Percentiles rank a stretch among this genome's conserved stretches.
Conservation (phyloP, 2,329 filamentous ascomycete species). For the Trichoderma endophyticum region DNA sequence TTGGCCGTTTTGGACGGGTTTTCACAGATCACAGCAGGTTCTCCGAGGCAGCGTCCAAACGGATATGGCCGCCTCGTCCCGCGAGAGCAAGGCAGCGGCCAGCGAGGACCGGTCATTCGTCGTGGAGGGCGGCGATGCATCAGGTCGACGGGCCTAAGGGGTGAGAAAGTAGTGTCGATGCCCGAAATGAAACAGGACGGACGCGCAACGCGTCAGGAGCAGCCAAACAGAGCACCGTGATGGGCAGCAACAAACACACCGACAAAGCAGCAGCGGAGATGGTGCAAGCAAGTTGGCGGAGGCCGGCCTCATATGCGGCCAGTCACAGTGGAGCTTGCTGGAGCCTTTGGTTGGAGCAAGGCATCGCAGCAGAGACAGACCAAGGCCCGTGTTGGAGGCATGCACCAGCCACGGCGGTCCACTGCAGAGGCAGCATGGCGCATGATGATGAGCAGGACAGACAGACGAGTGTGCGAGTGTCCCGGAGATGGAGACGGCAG, state of each 20-base stretch:
- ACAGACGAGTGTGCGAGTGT: neutral
- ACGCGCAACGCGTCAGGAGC: conserved; percentile 13
- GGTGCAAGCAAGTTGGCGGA: conserved; percentile 22
- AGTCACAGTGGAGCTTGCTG: conserved; percentile 33
- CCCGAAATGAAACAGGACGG: conserved; percentile 17
- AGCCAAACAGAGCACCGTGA: conserved; percentile 29
- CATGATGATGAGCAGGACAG: conserved; percentile 16
- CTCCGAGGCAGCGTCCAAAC: conserved; percentile 8
- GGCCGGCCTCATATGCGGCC: conserved; percentile 36
- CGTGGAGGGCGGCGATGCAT: conserved; percentile 13
- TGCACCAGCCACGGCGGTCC: conserved; percentile 17
- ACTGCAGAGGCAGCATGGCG: conserved; percentile 13
- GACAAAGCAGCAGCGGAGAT: conserved; percentile 30
- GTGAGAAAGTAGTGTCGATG: conserved; percentile 21
- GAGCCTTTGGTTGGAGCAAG: conserved; percentile 25
- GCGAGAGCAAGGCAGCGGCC: conserved; percentile 1
- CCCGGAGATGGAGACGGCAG: neutral
- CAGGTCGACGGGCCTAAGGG: conserved; percentile 4
- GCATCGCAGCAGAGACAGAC: neutral
- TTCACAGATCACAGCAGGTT: conserved; percentile 6
- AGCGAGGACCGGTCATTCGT: neutral
- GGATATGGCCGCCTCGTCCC: conserved; percentile 7
- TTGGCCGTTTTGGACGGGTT: conserved; percentile 15
- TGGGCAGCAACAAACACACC: conserved; percentile 34
- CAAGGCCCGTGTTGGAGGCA: conserved; percentile 19